Evolutionary conservation across 1,139 yeast genomes (phyloP).

Genomic region (Scheffersomyces quercinus): DNA sequence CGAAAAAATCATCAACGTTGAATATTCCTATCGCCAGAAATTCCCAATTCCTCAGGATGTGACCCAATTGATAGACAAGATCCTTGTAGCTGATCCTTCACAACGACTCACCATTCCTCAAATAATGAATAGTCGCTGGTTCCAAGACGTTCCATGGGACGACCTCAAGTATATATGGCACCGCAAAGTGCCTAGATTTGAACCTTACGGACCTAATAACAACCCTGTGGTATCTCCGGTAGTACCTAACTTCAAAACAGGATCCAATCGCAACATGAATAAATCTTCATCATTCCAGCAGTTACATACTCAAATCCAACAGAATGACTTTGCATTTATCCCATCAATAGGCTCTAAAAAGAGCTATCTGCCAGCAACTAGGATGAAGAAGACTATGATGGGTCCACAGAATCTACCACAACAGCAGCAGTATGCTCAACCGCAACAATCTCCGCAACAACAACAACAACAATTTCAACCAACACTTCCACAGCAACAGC

Average conservation of each 20-base stretch:
- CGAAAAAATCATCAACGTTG: slow-evolving; percentile 84
- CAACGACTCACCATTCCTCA: slow-evolving; percentile 36
- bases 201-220: slow-evolving; percentile 50
- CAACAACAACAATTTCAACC: slow-evolving; percentile 1
- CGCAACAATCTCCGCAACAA: slow-evolving; percentile 1
- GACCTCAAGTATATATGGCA: slow-evolving; percentile 45
- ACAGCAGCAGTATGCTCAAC: slow-evolving; percentile 2
- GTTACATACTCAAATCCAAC: slow-evolving; percentile 43
- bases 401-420: neutral
- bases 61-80: slow-evolving; percentile 66
- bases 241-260: slow-evolving; percentile 39
- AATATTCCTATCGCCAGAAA: slow-evolving; percentile 79
- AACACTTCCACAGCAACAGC: neutral
- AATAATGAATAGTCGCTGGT: slow-evolving; percentile 40
- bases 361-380: slow-evolving; percentile 36
- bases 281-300: slow-evolving; percentile 44
- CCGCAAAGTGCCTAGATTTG: slow-evolving; percentile 48
- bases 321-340: slow-evolving; percentile 34
- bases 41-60: slow-evolving; percentile 64
- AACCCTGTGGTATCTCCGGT: slow-evolving; percentile 23
- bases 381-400: slow-evolving; percentile 22
- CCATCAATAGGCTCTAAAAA: slow-evolving; percentile 32
- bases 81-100: slow-evolving; percentile 52
- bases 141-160: slow-evolving; percentile 42
- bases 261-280: slow-evolving; percentile 39